These are phyloP conservation scores for Ormosia emarginata DNA, from an alignment of 306 rosid species.

Conservation along the genomic window DNA sequence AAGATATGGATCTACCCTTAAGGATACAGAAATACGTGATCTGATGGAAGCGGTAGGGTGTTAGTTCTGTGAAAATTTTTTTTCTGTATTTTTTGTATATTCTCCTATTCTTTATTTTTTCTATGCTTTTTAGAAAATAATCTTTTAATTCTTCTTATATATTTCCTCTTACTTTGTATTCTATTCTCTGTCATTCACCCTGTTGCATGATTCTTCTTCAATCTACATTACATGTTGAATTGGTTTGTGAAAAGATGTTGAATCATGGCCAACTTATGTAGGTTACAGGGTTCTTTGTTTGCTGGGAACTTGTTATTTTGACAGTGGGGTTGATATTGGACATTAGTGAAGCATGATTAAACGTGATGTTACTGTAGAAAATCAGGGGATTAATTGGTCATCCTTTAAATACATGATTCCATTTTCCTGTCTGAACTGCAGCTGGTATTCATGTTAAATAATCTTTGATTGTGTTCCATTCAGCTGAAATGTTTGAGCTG, in stretches of 20 bases:
- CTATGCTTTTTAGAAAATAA: constrained; percentile 1
- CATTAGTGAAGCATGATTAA: not conserved
- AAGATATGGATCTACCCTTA: constrained; percentile 92
- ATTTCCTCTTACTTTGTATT: not conserved
- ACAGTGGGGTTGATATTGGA: not conserved
- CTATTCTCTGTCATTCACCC: not conserved
- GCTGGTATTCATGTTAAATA: constrained; percentile 13
- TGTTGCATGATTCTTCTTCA: not conserved
- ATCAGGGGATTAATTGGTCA: not conserved
- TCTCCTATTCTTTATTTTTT: not conserved
- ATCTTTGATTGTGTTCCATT: constrained; percentile 1
- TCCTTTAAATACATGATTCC: not conserved
- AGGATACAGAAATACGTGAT: constrained; percentile 90
- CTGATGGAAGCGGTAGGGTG: constrained; percentile 87
- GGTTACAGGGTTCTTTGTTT: not conserved
- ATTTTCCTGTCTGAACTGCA: not conserved
- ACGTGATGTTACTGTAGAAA: constrained; percentile 13
- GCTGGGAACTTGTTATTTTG: not conserved
- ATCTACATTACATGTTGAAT: not conserved
- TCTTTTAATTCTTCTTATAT: not conserved
- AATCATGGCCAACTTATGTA: not conserved
- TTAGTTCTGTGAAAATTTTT: constrained; percentile 12
- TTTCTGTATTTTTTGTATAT: not conserved
- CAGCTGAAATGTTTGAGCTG: constrained; percentile 36
- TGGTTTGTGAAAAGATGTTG: not conserved